Percentiles rank a stretch among this genome's conserved stretches.
These are phyloP conservation scores for Aspergillus intermedius DNA, from an alignment of 2,329 filamentous ascomycete genomes.

Conservation along the genomic window DNA sequence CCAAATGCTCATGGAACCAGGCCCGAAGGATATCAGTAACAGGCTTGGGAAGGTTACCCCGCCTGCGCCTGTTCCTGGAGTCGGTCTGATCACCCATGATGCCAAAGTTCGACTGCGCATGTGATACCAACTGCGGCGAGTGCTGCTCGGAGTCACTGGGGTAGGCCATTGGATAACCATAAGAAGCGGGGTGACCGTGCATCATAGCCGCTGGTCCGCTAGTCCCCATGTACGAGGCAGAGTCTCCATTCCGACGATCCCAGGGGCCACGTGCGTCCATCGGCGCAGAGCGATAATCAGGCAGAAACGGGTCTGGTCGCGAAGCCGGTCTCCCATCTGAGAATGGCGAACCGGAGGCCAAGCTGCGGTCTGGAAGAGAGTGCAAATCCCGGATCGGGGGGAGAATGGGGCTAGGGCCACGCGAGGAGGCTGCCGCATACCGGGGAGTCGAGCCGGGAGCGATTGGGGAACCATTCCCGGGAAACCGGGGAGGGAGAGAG, in stretches of 20 bases:
- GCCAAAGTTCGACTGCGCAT: slow-evolving; percentile 31
- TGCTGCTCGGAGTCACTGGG: slow-evolving; percentile 27
- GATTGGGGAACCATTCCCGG: slow-evolving; percentile 6
- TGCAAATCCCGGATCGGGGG: slow-evolving; percentile 33
- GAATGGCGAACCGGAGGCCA: slow-evolving; percentile 18
- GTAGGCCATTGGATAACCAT: slow-evolving; percentile 25
- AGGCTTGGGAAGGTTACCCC: slow-evolving; percentile 85
- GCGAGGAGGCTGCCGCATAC: slow-evolving; percentile 13
- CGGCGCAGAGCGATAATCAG: not conserved
- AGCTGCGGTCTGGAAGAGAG: slow-evolving; percentile 23
- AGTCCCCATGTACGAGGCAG: slow-evolving; percentile 10
- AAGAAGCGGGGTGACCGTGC: slow-evolving; percentile 20
- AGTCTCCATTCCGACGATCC: slow-evolving; percentile 19
- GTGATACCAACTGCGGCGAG: slow-evolving; percentile 23
- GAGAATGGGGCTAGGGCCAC: slow-evolving; percentile 31
- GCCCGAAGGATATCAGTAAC: slow-evolving; percentile 72
- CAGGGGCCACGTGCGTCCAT: slow-evolving; percentile 5
- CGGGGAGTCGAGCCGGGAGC: slow-evolving; percentile 12
- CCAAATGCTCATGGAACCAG: slow-evolving; percentile 72
- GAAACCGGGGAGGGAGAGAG: slow-evolving; percentile 12
- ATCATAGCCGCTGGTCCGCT: slow-evolving; percentile 14
- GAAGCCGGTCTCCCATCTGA: slow-evolving; percentile 20
- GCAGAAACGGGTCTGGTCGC: slow-evolving; percentile 20
- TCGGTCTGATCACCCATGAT: slow-evolving; percentile 33
- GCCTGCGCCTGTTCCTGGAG: slow-evolving; percentile 48